Percentiles rank a stretch among this genome's conserved stretches.
Conservation (phyloP, 331 rosid species). For the Phaseolus coccineus region DNA sequence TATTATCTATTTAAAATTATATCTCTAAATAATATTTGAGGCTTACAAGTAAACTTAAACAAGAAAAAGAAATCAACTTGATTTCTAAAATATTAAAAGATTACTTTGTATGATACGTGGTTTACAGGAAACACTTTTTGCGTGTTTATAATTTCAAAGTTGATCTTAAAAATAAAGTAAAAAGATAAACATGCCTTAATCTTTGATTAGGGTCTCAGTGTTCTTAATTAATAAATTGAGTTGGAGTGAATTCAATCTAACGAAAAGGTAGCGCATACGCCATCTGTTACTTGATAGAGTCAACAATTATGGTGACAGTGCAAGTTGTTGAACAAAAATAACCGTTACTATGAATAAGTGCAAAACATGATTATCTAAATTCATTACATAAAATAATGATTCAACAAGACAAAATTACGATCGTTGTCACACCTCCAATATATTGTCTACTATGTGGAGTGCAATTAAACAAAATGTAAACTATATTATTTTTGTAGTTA, state of each 20-base stretch:
- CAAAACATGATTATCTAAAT: conserved; percentile 12
- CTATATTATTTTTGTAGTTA: neutral
- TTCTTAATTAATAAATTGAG: conserved; percentile 21
- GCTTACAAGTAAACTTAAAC: too few species aligned
- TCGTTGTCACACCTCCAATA: conserved; percentile 33
- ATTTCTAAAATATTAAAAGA: too few species aligned
- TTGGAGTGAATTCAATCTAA: conserved; percentile 18
- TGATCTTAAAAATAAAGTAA: too few species aligned
- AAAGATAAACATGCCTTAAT: neutral
- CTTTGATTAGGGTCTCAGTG: neutral
- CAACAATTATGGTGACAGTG: neutral
- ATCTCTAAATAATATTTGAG: too few species aligned
- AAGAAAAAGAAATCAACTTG: too few species aligned
- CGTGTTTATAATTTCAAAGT: too few species aligned
- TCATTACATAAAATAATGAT: conserved; percentile 37
- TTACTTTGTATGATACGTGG: too few species aligned
- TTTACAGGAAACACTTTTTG: too few species aligned
- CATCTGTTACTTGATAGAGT: neutral
- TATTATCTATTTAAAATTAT: too few species aligned
- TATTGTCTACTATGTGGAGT: conserved; percentile 34
- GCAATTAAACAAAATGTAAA: neutral
- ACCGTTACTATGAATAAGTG: neutral
- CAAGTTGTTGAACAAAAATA: conserved; percentile 29
- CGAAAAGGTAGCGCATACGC: conserved; percentile 11
- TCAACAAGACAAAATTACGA: conserved; percentile 40